Percentiles rank a stretch among this genome's conserved stretches.
phyloP scores from a whole-genome alignment of 345 rosid genomes.

The Arabis hirsuta region DNA sequence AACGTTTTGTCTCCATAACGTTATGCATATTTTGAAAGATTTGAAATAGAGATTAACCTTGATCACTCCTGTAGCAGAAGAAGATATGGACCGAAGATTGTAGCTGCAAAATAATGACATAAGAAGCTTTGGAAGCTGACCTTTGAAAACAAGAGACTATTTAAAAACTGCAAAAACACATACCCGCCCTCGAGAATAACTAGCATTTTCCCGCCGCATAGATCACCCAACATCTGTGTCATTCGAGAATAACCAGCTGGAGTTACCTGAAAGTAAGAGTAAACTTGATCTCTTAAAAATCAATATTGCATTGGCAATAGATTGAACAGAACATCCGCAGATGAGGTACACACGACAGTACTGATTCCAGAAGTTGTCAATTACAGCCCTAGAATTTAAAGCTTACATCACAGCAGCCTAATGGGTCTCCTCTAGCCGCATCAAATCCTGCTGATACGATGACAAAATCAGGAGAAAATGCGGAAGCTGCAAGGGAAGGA shows the following conservation, averaged over 20 bases:
- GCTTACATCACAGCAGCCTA: constrained; percentile 96
- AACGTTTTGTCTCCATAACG: constrained; percentile 6
- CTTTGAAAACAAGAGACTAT: constrained; percentile 12
- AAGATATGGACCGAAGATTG: constrained; percentile 94
- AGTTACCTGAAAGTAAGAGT: constrained; percentile 60
- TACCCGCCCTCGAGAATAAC: constrained; percentile 99
- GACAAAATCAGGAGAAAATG: constrained; percentile 89
- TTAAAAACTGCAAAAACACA: constrained; percentile 33
- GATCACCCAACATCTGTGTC: constrained; percentile 71
- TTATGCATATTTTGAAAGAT: constrained; percentile 2
- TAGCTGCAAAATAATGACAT: constrained; percentile 58
- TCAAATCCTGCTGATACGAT: constrained; percentile 99
- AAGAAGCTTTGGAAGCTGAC: constrained; percentile 4
- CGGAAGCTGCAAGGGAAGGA: constrained; percentile 64
- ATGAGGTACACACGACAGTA: not conserved
- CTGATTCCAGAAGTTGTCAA: constrained; percentile 16
- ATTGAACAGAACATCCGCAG: constrained; percentile 3
- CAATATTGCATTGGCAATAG: constrained; percentile 3
- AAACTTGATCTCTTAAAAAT: not conserved
- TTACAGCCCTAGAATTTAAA: constrained; percentile 10
- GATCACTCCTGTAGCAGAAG: constrained; percentile 92
- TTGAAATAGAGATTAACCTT: constrained; percentile 58
- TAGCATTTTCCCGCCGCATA: constrained; percentile 83
- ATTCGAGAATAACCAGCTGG: constrained; percentile 88
- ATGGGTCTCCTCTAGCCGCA: constrained; percentile 98